Percentiles rank a stretch among this genome's conserved stretches.
Conservation (phyloP, 164 flowering plant genomes). For the Magnolia changhungtana region DNA sequence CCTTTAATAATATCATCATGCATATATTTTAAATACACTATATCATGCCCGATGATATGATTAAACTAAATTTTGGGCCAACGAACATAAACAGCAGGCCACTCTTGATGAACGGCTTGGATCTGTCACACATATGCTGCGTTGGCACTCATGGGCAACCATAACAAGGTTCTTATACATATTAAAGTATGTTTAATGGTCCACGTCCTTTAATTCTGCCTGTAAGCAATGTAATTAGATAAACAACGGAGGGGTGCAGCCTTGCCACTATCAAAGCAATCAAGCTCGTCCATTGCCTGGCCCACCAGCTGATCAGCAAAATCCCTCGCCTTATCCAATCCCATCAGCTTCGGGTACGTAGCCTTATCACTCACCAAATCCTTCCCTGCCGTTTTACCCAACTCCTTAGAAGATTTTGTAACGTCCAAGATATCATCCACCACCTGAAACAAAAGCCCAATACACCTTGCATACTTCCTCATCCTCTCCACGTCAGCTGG, state of each 20-base stretch:
- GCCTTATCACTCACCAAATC: conserved; percentile 15
- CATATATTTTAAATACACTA: no score
- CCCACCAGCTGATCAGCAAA: conserved; percentile 6
- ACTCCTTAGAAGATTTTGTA: conserved; percentile 25
- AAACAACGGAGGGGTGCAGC: conserved; percentile 8
- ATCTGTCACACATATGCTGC: no score
- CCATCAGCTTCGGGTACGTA: conserved; percentile 15
- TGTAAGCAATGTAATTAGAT: conserved; percentile 9
- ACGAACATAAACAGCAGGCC: no score
- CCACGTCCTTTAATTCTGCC: conserved; percentile 3
- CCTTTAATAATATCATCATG: no score
- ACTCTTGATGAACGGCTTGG: no score
- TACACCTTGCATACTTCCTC: conserved; percentile 30
- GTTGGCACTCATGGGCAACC: no score
- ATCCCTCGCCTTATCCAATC: conserved; percentile 10
- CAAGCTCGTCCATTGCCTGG: conserved; percentile 7
- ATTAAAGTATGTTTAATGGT: neutral
- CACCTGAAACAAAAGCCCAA: conserved; percentile 41
- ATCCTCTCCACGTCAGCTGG: conserved; percentile 26
- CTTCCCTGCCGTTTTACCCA: conserved; percentile 17
- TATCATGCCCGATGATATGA: no score
- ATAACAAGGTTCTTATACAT: no score
- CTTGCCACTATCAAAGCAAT: neutral
- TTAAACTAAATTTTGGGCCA: no score
- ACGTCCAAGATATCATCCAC: conserved; percentile 45